Evolutionary conservation across 1,284 basidiomycete species (phyloP), one percentile per base, ranked within the genome.

Genomic region (Ceratorhiza oryzae-sativae): DNA sequence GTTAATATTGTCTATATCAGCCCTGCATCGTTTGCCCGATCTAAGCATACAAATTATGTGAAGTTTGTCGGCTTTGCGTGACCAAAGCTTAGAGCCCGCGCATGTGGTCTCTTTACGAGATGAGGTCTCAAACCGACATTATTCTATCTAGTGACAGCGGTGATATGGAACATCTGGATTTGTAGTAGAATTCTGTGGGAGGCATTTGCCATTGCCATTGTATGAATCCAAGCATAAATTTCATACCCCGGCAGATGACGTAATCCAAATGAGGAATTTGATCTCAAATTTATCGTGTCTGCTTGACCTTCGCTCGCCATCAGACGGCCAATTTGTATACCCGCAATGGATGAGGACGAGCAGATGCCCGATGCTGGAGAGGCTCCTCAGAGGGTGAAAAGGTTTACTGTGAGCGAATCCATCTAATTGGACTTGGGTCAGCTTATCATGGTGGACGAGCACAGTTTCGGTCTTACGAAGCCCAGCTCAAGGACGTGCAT

Each of bases 401-500:
- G 42, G 30, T 72, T 67, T 39, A 72, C 72, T 20, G 72, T 72
- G 20, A 27, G 72, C 51, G 3, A 10, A n/a, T 23, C n/a, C 8
- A 3, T 6, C 27, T 51, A 23, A 13, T 18, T 39, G 18, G 30
- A 2, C 30, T 25, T 1, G 30, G 12, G 23, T n/a, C 18, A 12
- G 27, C 53, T 73, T 49, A 51, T 46, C 2, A 42, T 18, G 20
- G 5, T 10, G 13, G 10, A 12, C n/a, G n/a, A 34, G 25, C 46
- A 10, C 41, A 75, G 74, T 73, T 61, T 58, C 74, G 91, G 81
- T 92, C 91, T 0, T 89, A 93, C 77, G 84, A 86, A 73, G 82
- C 86, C 73, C 83, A 84, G 0, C 77, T 93, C 34, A 90, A 89
- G 78, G 83, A 86, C 8, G 89, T 93, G 1, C 92, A 93, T 77